Evolutionary conservation across 345 rosid species (phyloP), one percentile per base, ranked within the genome.

Genomic region (Syzygium jambos): DNA sequence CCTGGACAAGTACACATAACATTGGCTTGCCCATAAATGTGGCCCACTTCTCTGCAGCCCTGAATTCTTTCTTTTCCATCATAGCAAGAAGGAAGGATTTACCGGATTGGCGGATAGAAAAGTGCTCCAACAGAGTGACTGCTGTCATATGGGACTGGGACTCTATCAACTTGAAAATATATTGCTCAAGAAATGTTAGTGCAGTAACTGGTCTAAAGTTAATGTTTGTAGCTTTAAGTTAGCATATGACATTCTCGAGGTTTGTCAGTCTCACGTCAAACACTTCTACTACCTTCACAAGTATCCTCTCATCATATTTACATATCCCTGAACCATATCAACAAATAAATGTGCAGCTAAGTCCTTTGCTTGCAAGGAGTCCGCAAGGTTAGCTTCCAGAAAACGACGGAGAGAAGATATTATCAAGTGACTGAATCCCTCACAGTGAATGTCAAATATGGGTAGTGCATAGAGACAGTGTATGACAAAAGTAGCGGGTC

Each of bases 21-120:
- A 95, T 92, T 59, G 96, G 91, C 89, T 92, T 94, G 85, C 99
- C 99, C 95, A 96, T 95, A 92, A 95, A 95, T 30, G 93, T 93
- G 59, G 99, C 98, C 98, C 98, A 98, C 89, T 91, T 96, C 93
- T 96, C 99, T 41, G 99, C 98, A 83, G 99, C 97, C 92, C 86
- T 90, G 88, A 89, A 92, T 86, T 96, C 95, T 87, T 92, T 93
- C 34, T 94, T 94, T 86, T 94, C 93, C 90, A 98, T 87, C 98
- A 98, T 95, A 89, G 95, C 89, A 63, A 92, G 89, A 46, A 98
- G 95, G 88, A 98, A 95, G 29, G 97, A 87, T 88, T 94, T 88
- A 83, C 99, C 98, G 87, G 93, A 93, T 61, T 95, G 93, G 21
- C 94, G 94, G 52, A 98, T 92, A 23, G 98, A 92, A 89, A 98